Evolutionary conservation across 2,329 filamentous ascomycete genomes (phyloP), one percentile per base, ranked within the genome.

Genomic region (Neodidymelliopsis sp.): DNA sequence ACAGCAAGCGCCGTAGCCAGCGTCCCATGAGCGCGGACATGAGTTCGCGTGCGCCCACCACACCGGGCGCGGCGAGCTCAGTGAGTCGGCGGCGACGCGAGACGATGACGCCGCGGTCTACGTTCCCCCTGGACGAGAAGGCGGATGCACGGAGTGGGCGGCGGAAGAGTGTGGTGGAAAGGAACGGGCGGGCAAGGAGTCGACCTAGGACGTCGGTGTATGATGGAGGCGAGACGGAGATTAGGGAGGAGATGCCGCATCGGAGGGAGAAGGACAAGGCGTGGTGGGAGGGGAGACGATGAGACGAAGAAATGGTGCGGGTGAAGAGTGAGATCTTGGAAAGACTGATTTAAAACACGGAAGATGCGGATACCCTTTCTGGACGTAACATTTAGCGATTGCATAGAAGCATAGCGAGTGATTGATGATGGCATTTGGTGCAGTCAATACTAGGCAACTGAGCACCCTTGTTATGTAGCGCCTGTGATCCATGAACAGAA

Each of bases 171-270:
- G 47, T 50, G 15, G 36, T 50, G 19, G 56, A 54, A 43, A 47
- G 50, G 28, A 47, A 33, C 27, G 51, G 48, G 38, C 8, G 50
- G 10, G 42, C 49, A 50, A 43, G 63, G 36, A 62, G 61, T 41
- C 49, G 51, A 36, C 57, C 55, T 27, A 35, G 65, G 4, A 57
- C 59, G 15, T 67, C 64, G 31, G 52, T 64, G 27, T 62, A 63
- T 25, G 65, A 59, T 51, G 63, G 67, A 22, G 47, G 69, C 4
- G 67, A 68, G 53, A 69, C 62, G 41, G 65, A 69, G 36, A 59
- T 70, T 30, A 42, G 67, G 16, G 67, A 68, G 35, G 54, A 20
- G 16, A 70, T 72, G 69, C 69, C 69, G 48, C 69, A 72, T 63
- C 47, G 67, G 11, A 46, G 63, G 35, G 57, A 62, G 16, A 72